These are phyloP conservation scores for Penicillium griseofulvum DNA, from an alignment of 2,329 filamentous ascomycete genomes.

Conservation along the genomic window DNA sequence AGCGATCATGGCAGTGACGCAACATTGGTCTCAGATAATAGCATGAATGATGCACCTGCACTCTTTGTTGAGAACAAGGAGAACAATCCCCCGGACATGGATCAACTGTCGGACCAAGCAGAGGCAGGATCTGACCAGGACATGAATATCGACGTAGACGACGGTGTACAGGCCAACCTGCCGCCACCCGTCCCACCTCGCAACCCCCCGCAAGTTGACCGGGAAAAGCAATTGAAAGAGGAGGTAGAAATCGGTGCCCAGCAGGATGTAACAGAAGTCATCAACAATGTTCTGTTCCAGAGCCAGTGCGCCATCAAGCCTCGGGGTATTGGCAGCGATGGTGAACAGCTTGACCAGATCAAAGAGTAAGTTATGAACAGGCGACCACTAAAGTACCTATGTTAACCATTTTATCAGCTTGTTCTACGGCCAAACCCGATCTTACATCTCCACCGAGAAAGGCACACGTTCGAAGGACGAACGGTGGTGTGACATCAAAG, in stretches of 20 bases:
- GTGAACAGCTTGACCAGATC: conserved; percentile 77
- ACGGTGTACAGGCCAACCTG: conserved; percentile 25
- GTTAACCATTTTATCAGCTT: conserved; percentile 36
- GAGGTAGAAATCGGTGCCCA: conserved; percentile 65
- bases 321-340: conserved; percentile 61
- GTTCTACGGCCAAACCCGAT: conserved; percentile 51
- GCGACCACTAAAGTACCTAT: neutral
- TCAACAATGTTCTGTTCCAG: conserved; percentile 86
- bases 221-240: conserved; percentile 42
- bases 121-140: conserved; percentile 25
- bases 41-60: conserved; percentile 18
- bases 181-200: conserved; percentile 61
- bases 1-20: conserved; percentile 34
- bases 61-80: conserved; percentile 39
- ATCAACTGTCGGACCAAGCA: conserved; percentile 7
- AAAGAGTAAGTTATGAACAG: conserved; percentile 54
- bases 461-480: conserved; percentile 53
- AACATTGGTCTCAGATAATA: conserved; percentile 37
- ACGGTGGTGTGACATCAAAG: conserved; percentile 61
- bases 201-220: conserved; percentile 37
- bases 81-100: conserved; percentile 29
- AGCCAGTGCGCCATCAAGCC: conserved; percentile 84
- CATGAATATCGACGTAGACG: conserved; percentile 11
- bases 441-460: conserved; percentile 47
- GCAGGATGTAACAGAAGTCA: conserved; percentile 94